phyloP scores from a whole-genome alignment of 805 yeast species.

The Soucietia sequanensis region DNA sequence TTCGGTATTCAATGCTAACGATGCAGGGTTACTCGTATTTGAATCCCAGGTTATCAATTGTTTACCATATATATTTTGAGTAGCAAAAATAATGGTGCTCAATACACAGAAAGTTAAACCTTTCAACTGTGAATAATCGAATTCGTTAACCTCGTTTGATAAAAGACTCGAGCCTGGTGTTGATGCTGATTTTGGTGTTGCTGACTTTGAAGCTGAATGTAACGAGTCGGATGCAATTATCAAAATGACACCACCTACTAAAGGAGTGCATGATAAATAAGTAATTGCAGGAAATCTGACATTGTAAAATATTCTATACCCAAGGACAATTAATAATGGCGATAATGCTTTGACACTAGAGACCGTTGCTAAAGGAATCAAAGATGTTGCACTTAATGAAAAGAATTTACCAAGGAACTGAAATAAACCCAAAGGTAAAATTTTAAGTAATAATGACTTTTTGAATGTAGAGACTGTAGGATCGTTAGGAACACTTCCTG shows the following conservation, averaged over 20 bases:
- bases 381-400: conserved; percentile 61
- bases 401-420: conserved; percentile 65
- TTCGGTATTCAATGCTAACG: conserved; percentile 26
- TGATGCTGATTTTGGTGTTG: too few relatives aligned
- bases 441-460: conserved; percentile 38
- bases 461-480: conserved; percentile 18
- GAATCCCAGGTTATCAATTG: conserved; percentile 62
- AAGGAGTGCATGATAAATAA: conserved; percentile 51
- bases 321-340: conserved; percentile 57
- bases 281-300: conserved; percentile 51
- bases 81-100: conserved; percentile 74
- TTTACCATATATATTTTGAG: conserved; percentile 85
- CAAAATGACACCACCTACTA: conserved; percentile 52
- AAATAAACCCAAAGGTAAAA: conserved; percentile 63
- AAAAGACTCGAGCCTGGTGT: too few relatives aligned
- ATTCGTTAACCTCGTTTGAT: conserved; percentile 9
- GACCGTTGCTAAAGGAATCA: conserved; percentile 67
- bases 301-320: conserved; percentile 53
- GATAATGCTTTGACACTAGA: conserved; percentile 69
- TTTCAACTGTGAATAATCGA: conserved; percentile 36
- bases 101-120: conserved; percentile 71
- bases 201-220: conserved; percentile 1
- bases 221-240: conserved; percentile 38
- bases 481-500: conserved; percentile 51
- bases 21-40: conserved; percentile 21